Percentiles rank a stretch among this genome's conserved stretches.
Conservation (phyloP, 306 rosid species). For the Rubus parviflorus region DNA sequence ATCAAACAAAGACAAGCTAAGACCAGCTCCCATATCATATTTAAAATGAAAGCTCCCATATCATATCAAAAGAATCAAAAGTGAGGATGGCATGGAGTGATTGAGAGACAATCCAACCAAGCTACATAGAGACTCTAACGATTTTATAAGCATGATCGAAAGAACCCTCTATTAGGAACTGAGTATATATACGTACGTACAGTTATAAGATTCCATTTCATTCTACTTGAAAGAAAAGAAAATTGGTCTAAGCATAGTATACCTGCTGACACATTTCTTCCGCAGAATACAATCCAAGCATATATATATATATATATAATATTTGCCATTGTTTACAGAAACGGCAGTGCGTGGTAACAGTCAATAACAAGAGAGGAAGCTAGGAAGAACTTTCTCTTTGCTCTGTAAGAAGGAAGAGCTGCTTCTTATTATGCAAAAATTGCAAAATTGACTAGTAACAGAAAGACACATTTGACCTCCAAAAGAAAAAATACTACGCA, state of each 20-base stretch:
- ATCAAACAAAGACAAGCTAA: slow-evolving; percentile 11
- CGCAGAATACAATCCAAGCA: slow-evolving; percentile 89
- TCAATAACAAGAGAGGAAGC: no score
- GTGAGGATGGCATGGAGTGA: slow-evolving; percentile 92
- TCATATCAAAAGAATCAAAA: slow-evolving; percentile 85
- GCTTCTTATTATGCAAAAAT: no score
- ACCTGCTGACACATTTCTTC: slow-evolving; percentile 99
- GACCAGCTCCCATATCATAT: background rate
- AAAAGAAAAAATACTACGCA: no score
- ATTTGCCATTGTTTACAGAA: no score
- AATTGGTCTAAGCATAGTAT: slow-evolving; percentile 1
- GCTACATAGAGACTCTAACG: slow-evolving; percentile 47
- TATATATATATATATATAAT: no score
- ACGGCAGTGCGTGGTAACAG: no score
- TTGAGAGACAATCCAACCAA: slow-evolving; percentile 96
- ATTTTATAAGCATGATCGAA: slow-evolving; percentile 22
- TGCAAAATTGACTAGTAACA: no score
- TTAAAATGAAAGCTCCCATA: background rate
- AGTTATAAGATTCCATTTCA: background rate
- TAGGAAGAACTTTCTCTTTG: no score
- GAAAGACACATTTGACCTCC: no score
- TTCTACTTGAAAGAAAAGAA: no score
- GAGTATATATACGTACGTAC: no score
- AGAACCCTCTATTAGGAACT: slow-evolving; percentile 18
- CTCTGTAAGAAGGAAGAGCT: no score